phyloP scores from a whole-genome alignment of 768 basidiomycete genomes.

The Boletus speciosus region DNA sequence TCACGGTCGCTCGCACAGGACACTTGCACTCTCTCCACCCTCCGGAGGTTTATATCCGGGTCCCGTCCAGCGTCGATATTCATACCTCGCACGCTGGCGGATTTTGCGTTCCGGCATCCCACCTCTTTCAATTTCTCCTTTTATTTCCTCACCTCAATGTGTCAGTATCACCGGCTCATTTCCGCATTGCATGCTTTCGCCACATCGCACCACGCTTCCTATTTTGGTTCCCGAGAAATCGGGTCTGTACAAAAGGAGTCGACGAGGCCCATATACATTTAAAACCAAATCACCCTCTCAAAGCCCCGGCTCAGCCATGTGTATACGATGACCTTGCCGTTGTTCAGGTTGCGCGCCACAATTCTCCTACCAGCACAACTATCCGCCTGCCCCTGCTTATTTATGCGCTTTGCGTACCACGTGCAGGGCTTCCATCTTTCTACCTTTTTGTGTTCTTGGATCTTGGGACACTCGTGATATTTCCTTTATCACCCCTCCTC shows the following conservation, averaged over 20 bases:
- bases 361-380: conserved; percentile 18
- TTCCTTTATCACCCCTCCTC: conserved; percentile 12
- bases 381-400: conserved; percentile 29
- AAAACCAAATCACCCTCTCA: conserved; percentile 23
- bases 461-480: conserved; percentile 35
- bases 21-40: conserved; percentile 20
- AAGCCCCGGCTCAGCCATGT: conserved; percentile 32
- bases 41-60: conserved; percentile 31
- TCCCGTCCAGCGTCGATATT: conserved; percentile 38
- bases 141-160: conserved; percentile 36
- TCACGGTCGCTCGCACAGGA: conserved; percentile 40
- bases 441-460: conserved; percentile 39
- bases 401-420: conserved; percentile 28
- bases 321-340: conserved; percentile 27
- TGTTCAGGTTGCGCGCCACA: conserved; percentile 25
- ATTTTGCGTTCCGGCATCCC: conserved; percentile 19
- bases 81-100: conserved; percentile 43
- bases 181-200: conserved; percentile 41
- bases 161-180: conserved; percentile 40
- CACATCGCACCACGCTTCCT: conserved; percentile 36
- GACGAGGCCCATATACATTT: conserved; percentile 32
- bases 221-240: conserved; percentile 29
- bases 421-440: conserved; percentile 28
- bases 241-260: conserved; percentile 38
- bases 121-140: conserved; percentile 22